Evolutionary conservation across 306 rosid species (phyloP), one percentile per base, ranked within the genome.

Genomic region (Inga leiocalycina): DNA sequence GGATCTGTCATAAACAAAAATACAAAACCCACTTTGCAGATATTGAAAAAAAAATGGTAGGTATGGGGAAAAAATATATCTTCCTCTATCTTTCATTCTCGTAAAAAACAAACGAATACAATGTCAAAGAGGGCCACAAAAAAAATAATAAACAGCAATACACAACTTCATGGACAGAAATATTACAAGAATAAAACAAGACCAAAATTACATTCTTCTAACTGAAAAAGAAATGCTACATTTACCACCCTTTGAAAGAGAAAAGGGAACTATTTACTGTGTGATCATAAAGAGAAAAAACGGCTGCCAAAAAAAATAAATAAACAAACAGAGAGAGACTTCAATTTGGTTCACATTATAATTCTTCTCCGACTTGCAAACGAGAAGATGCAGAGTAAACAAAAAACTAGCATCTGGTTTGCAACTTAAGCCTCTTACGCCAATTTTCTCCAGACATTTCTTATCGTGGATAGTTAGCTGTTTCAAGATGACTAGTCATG

Each of bases 401-500:
- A 61, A 67, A 35, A 67, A 43, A 35, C 46, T 16, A 69, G 81
- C 80, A 54, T 84, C 89, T 59, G 77, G 69, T 59, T 87, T 91
- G 32, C 77, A 71, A 34, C 75, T 78, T 39, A 85, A 79, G 87
- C 71, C 85, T 78, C 77, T 62, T 35, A 82, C 43, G 76, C 84
- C 89, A 79, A 81, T 85, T 75, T 84, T 87, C 69, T 84, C 88
- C 74, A 84, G 35, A 71, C 37, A 78, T 6, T 74, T 89, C 81
- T 16, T 82, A 79, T 37, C 76, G 19, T 17, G 84, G 89, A 35
- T 72, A 66, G 76, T 82, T 43, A 41, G 84, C 79, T 10, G 83
- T 85, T 76, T 90, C 85, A 76, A 90, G 90, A 51, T 80, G 88
- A 79, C 80, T 80, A 69, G 81, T 75, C 89, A 86, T 83, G 86